phyloP scores from a whole-genome alignment of 2,329 filamentous ascomycete species.

The Exophiala viscosa region DNA sequence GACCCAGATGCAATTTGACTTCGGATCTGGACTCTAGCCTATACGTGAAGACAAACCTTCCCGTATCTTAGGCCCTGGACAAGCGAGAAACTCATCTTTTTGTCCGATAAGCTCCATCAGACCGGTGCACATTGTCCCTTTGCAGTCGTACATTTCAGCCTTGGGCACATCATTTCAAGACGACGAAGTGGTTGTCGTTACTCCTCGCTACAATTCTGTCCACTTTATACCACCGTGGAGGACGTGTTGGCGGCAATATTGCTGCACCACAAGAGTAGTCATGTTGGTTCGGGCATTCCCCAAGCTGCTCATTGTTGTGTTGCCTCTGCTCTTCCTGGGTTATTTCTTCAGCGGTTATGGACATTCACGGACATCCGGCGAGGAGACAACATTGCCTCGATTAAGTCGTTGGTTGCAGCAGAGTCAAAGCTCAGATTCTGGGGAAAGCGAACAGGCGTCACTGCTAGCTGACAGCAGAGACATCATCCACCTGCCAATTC shows the following conservation, averaged over 20 bases:
- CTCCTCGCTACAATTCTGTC: neutral
- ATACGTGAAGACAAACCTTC: too few species aligned
- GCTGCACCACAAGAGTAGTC: neutral
- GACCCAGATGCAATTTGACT: too few species aligned
- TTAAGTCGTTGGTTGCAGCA: too few species aligned
- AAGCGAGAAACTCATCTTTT: too few species aligned
- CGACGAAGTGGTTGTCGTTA: too few species aligned
- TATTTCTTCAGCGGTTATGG: neutral
- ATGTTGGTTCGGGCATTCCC: neutral
- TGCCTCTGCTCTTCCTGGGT: neutral
- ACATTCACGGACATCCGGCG: neutral
- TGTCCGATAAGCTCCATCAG: too few species aligned
- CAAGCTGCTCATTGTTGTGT: neutral
- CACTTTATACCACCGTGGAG: neutral
- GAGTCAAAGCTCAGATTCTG: neutral
- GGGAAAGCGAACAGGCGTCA: neutral
- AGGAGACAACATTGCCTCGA: neutral
- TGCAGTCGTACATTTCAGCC: too few species aligned
- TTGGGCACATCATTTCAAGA: too few species aligned
- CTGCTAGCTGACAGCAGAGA: neutral
- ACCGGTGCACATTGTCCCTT: too few species aligned
- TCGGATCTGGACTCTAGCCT: too few species aligned
- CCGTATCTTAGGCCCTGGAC: too few species aligned
- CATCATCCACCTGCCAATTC: neutral
- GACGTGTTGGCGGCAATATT: neutral